Evolutionary conservation across 108 stramenopile species (phyloP), one percentile per base, ranked within the genome.

Genomic region (Discostella stelligeroides): DNA sequence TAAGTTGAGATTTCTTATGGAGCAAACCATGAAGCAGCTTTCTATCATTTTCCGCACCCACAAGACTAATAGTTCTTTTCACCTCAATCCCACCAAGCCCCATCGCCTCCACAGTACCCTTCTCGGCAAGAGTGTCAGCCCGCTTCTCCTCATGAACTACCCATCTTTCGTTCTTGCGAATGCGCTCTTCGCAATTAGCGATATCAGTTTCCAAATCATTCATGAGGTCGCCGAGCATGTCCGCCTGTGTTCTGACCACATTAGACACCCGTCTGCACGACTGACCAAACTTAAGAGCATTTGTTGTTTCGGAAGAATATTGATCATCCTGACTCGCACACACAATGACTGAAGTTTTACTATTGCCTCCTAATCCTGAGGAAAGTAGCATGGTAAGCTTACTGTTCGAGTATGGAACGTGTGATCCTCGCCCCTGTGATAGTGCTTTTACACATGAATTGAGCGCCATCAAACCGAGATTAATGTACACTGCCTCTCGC

Each of bases 401-500:
- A 30, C 82, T 84, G 43, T 84, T 87, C 5, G 73, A 13, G 75
- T 89, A 92, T 15, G 91, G 88, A 27, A 89, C 82, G 65, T 86
- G 75, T 15, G 13, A 37, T 53, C 27, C 25, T 17, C 34, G 34
- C 34, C 73, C 58, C 25, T 23, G 43, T 13, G 54, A 75, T n/a
- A 90, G 47, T 8, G 85, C 80, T 34, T 83, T 80, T 48, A 86
- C 79, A 49, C 84, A 85, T 43, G 77, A 55, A 65, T 87, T 87
- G 15, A 90, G 77, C 13, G 85, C 81, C 62, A 86, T 53, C 29
- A 90, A 58, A 14, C 86, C 86, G 47, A 82, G 58, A 69, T 90
- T 90, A 63, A 90, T 90, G 57, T 87, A 55, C 11, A 85, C 82
- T 29, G 89, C 89, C 59, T 90, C 89, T n/a, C 82, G 45, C 66